Evolutionary conservation across 208 protist genomes (phyloP).

Genomic region (Naegleria fowleri): DNA sequence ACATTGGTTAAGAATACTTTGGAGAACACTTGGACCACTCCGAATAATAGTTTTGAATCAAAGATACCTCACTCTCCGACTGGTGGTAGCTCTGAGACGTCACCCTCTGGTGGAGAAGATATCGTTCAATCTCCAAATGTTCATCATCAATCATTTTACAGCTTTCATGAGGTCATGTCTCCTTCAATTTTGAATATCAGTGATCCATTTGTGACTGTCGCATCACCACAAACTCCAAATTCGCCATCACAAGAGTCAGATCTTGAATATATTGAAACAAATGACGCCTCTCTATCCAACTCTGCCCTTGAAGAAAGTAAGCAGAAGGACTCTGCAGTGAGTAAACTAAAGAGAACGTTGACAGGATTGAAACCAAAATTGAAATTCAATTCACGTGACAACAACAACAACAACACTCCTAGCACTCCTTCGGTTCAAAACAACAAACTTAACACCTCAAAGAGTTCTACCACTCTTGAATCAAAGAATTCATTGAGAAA

Average conservation of each 20-base stretch:
- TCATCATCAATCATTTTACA: no score
- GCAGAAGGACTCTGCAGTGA: neutral
- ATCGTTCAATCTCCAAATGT: no score
- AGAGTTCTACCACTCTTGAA: neutral
- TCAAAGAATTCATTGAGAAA: neutral
- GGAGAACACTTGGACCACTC: neutral
- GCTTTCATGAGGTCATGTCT: no score
- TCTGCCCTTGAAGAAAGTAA: neutral
- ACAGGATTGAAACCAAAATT: neutral
- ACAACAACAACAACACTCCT: neutral
- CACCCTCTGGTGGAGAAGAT: no score
- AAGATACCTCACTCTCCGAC: no score
- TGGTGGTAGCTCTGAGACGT: no score
- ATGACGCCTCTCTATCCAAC: no score
- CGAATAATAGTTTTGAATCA: no score
- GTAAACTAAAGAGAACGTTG: neutral
- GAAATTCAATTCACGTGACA: neutral
- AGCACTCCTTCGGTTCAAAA: neutral
- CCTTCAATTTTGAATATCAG: no score
- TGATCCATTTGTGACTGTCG: neutral
- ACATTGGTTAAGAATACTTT: neutral
- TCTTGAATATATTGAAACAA: no score
- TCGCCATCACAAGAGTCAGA: no score
- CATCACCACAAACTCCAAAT: neutral
- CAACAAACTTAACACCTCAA: neutral